Base-by-base conservation (phyloP, 305 asterid species). In the Fraxinus greggii region DNA sequence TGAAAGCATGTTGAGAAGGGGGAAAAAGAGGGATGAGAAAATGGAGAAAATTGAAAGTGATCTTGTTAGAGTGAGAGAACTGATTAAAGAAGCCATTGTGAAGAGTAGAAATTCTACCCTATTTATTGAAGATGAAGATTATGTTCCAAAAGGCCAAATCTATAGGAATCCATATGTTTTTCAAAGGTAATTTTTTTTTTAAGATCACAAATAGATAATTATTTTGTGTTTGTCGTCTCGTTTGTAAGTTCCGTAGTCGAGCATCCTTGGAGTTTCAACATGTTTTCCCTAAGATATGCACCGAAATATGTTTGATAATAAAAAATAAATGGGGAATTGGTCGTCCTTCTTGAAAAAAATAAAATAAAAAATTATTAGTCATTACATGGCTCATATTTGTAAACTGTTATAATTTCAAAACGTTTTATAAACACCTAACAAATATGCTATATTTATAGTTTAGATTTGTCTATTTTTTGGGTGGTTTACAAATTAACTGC, bases 111-210 rank as follows among this genome's bases (percentile, higher is more conserved):
- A 5, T 69, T 85, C 86, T 3, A 51, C 78, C 15, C 36, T 54
- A 1, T 32, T 42, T 26, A 35, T 36, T 10, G 29, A 86, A 29
- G 91, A 87, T 75, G 42, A 17, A 29, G 90, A 86, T 63, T 81
- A 87, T 77, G 79, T 87, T 73, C 92, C 92, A 35, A 87, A 35
- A n/a, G 92, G 90, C 40, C 83, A 88, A 29, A 83, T 93, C 65
- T 93, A 91, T 78, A 83, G 85, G 78, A 88, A 91, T 48, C 81
- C 91, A 17, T 79, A 42, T 81, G 92, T 83, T 12, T 90, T 93
- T 75, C 89, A 87, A 38, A 91, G 93, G 97, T 92, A 89, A 76
- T n/a, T 17, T 17, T 48, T 5, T 51, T 17, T 51, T 51, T 15
- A 5, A 54, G 21, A 19, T 56, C 26, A 19, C 26, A 56, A 19